Conservation (phyloP, 176 grass and related monocot genomes). For the Leersia perrieri region DNA sequence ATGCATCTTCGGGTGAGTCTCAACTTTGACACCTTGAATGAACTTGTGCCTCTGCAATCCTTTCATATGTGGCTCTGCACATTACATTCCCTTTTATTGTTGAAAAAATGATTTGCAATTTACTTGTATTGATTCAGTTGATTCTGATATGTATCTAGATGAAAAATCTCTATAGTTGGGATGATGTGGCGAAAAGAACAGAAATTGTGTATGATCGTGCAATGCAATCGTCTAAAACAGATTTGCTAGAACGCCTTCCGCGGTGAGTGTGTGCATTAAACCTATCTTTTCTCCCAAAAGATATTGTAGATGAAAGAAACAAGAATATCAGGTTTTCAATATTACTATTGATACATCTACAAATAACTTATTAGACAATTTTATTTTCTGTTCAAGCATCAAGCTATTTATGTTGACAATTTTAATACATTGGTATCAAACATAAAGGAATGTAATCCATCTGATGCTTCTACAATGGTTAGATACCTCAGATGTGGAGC, state of each 20-base stretch:
- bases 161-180: constrained; percentile 91
- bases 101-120: not conserved
- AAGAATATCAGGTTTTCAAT: not conserved
- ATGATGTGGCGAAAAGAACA: constrained; percentile 94
- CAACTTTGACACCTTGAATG: not conserved
- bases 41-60: not conserved
- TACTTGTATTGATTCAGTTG: not conserved
- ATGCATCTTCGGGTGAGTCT: constrained; percentile 79
- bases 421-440: not conserved
- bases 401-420: not conserved
- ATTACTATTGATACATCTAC: not conserved
- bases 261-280: constrained; percentile 28
- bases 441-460: not conserved
- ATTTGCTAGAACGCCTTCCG: constrained; percentile 69
- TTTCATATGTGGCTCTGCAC: not conserved
- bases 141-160: constrained; percentile 53
- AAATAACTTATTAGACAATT: too few species aligned
- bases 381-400: not conserved
- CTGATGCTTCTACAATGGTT: constrained; percentile 16
- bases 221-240: constrained; percentile 56
- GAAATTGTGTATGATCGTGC: constrained; percentile 76
- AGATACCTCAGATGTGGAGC: constrained; percentile 80
- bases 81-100: not conserved
- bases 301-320: not conserved
- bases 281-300: constrained; percentile 17